These are phyloP conservation scores for Rubia peregrina DNA, from an alignment of 305 asterid species.

Conservation along the genomic window DNA sequence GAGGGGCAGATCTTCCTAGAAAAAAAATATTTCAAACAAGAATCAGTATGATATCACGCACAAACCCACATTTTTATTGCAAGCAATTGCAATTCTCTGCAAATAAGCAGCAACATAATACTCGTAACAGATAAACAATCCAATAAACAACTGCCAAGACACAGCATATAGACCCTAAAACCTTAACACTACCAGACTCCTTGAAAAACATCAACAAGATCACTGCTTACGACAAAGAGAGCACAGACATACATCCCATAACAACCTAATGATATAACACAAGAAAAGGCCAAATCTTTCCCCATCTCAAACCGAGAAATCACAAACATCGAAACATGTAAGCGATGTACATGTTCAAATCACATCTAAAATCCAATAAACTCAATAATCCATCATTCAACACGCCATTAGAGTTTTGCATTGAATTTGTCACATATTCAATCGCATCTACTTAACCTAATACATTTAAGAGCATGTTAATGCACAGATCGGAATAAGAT, in stretches of 20 bases:
- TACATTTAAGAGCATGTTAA: not conserved
- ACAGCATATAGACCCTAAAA: not conserved
- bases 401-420: not conserved
- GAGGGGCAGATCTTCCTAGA: conserved; percentile 59
- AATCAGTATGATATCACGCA: not conserved
- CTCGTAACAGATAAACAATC: not conserved
- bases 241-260: not conserved
- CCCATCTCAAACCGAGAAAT: not conserved
- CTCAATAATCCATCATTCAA: not conserved
- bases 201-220: not conserved
- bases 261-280: not conserved
- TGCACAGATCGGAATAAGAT: not conserved
- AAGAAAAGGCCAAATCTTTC: not conserved
- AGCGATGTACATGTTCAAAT: not conserved
- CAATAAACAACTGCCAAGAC: not conserved
- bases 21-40: conserved; percentile 9
- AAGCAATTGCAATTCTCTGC: too few relatives aligned
- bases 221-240: not conserved
- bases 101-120: not conserved
- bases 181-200: not conserved
- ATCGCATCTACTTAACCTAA: not conserved
- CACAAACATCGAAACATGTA: not conserved
- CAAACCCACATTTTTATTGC: not conserved
- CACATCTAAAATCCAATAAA: not conserved
- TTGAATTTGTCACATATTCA: not conserved